phyloP scores from a whole-genome alignment of 768 basidiomycete species.

The Panellus pusillus region DNA sequence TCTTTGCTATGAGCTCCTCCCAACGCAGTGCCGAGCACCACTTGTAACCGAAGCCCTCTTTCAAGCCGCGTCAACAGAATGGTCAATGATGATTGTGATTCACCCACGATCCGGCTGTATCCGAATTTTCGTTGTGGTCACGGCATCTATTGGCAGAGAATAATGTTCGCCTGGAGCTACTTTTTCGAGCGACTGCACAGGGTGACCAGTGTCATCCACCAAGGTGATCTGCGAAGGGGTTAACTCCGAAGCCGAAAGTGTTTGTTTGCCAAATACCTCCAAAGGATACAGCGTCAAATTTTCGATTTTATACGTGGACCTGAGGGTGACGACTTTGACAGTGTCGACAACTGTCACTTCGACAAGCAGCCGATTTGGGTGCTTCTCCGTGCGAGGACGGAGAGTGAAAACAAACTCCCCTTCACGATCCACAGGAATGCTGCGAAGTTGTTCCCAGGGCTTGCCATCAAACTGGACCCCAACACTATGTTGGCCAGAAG shows the following conservation, averaged over 20 bases:
- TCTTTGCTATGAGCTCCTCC: slow-evolving; percentile 78
- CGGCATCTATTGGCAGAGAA: slow-evolving; percentile 87
- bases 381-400: slow-evolving; percentile 75
- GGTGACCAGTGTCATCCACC: slow-evolving; percentile 82
- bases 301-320: slow-evolving; percentile 90
- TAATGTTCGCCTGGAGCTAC: slow-evolving; percentile 90
- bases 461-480: slow-evolving; percentile 83
- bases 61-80: slow-evolving; percentile 1
- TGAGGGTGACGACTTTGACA: slow-evolving; percentile 90
- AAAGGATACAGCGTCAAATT: slow-evolving; percentile 90
- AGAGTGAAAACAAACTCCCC: slow-evolving; percentile 88
- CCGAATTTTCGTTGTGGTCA: slow-evolving; percentile 76
- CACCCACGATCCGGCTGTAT: slow-evolving; percentile 89
- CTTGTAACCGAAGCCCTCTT: slow-evolving; percentile 95
- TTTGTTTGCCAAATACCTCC: slow-evolving; percentile 39
- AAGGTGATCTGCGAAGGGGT: slow-evolving; percentile 53
- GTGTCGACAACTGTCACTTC: slow-evolving; percentile 89
- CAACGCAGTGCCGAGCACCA: slow-evolving; percentile 89
- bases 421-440: slow-evolving; percentile 90
- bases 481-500: slow-evolving; percentile 79
- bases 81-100: slow-evolving; percentile 1
- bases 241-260: too few species aligned
- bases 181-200: slow-evolving; percentile 77
- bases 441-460: slow-evolving; percentile 84
- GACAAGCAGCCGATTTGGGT: slow-evolving; percentile 79